phyloP scores from a whole-genome alignment of 305 asterid genomes.

The Rubia occidens region DNA sequence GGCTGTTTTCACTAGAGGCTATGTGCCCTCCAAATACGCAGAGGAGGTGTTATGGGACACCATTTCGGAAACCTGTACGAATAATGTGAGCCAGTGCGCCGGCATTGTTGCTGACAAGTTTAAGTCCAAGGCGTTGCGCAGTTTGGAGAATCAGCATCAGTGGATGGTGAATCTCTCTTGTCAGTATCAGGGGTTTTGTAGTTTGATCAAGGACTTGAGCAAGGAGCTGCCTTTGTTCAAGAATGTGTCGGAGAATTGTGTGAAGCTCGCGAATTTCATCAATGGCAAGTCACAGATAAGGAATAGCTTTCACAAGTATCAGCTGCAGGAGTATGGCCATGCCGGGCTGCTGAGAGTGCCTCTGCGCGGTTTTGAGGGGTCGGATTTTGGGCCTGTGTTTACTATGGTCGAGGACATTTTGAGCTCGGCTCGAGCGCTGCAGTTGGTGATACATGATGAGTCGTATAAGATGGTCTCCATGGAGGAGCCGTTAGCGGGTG shows the following conservation, averaged over 20 bases:
- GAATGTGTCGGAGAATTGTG: slow-evolving; percentile 55
- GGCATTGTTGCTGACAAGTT: slow-evolving; percentile 91
- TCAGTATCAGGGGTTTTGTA: slow-evolving; percentile 60
- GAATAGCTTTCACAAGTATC: slow-evolving; percentile 54
- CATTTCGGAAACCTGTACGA: slow-evolving; percentile 59
- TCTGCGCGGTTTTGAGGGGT: slow-evolving; percentile 31
- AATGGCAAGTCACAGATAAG: slow-evolving; percentile 60
- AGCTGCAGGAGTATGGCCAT: slow-evolving; percentile 76
- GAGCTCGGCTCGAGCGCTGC: slow-evolving; percentile 75
- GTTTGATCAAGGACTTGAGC: slow-evolving; percentile 62
- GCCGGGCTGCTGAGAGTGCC: slow-evolving; percentile 54
- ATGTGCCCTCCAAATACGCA: slow-evolving; percentile 52
- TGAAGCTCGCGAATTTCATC: slow-evolving; percentile 53
- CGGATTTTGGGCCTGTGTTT: slow-evolving; percentile 49
- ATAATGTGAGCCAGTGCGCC: slow-evolving; percentile 52
- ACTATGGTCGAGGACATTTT: slow-evolving; percentile 63
- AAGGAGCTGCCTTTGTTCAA: slow-evolving; percentile 71
- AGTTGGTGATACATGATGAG: slow-evolving; percentile 59
- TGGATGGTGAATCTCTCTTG: slow-evolving; percentile 96
- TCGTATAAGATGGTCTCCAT: slow-evolving; percentile 41
- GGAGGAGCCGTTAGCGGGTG: slow-evolving; percentile 63
- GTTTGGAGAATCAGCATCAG: slow-evolving; percentile 60
- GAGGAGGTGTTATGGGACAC: slow-evolving; percentile 82
- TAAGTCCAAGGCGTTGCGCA: slow-evolving; percentile 62
- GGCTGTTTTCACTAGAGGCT: slow-evolving; percentile 56